Percentiles rank a stretch among this genome's conserved stretches.
These are phyloP conservation scores for Penicillium brevicompactum DNA, from an alignment of 2,329 filamentous ascomycete species.

Conservation along the genomic window DNA sequence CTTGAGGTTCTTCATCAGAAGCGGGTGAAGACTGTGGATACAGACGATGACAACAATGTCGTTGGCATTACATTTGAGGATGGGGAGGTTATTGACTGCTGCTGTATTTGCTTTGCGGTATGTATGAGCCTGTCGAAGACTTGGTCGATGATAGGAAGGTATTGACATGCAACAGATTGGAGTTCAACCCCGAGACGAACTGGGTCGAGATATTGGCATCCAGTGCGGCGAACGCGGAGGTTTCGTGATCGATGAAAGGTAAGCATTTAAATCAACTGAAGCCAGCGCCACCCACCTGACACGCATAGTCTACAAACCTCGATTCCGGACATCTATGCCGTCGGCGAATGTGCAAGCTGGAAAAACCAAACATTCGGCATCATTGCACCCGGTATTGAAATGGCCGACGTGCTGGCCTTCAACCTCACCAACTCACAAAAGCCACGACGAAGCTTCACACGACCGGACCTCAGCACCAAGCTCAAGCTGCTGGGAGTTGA, in stretches of 20 bases:
- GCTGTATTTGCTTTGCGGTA: constrained; percentile 80
- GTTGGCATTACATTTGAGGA: constrained; percentile 78
- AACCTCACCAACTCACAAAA: constrained; percentile 83
- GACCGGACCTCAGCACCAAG: constrained; percentile 87
- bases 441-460: constrained; percentile 69
- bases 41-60: constrained; percentile 67
- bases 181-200: constrained; percentile 76
- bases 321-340: constrained; percentile 73
- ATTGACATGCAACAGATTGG: constrained; percentile 61
- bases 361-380: constrained; percentile 83
- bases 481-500: constrained; percentile 87
- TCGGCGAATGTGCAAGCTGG: constrained; percentile 92
- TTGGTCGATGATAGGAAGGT: background rate
- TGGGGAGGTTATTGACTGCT: constrained; percentile 74
- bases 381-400: constrained; percentile 86
- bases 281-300: constrained; percentile 3
- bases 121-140: constrained; percentile 16
- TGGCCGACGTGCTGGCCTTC: constrained; percentile 89
- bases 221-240: constrained; percentile 72
- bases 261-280: background rate
- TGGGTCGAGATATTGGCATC: constrained; percentile 71
- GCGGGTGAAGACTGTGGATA: constrained; percentile 71
- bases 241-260: constrained; percentile 59
- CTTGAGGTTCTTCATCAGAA: constrained; percentile 79
- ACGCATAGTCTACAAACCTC: constrained; percentile 64